Percentiles rank a stretch among this genome's conserved stretches.
Conservation (phyloP, 2,329 filamentous ascomycete species). For the Fusarium euwallaceae region DNA sequence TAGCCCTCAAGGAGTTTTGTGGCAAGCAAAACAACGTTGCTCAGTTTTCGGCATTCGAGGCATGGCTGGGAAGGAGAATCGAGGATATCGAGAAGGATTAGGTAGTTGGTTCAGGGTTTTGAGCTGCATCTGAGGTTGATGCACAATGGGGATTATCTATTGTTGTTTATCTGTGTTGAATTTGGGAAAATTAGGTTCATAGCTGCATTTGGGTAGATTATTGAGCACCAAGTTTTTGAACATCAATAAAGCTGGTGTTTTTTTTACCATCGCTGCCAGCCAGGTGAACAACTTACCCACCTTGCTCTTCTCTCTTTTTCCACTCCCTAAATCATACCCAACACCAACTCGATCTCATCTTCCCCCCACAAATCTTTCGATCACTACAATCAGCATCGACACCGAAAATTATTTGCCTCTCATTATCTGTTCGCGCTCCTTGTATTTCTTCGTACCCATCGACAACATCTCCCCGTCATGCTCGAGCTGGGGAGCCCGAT, state of each 20-base stretch:
- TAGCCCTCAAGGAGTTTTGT: conserved; percentile 58
- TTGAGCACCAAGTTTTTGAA: not conserved
- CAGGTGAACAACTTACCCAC: not conserved
- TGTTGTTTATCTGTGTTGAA: not conserved
- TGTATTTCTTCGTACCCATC: not conserved
- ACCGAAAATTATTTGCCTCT: not conserved
- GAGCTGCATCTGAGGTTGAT: not conserved
- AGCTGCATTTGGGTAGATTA: not conserved
- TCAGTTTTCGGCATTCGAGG: conserved; percentile 61
- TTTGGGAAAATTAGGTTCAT: not conserved
- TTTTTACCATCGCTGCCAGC: not conserved
- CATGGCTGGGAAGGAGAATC: conserved; percentile 56
- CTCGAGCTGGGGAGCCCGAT: not conserved
- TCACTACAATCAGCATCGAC: not conserved
- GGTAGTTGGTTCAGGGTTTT: not conserved
- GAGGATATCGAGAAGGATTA: conserved; percentile 4
- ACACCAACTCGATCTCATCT: not conserved
- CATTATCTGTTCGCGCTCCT: not conserved
- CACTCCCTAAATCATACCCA: not conserved
- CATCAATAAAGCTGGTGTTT: not conserved
- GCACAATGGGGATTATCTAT: not conserved
- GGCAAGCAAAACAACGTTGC: conserved; percentile 53
- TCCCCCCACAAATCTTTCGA: not conserved
- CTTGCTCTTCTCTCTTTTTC: no score
- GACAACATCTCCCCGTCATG: not conserved